Evolutionary conservation across 2,329 filamentous ascomycete genomes (phyloP).

Genomic region (Exophiala lecanii-corni): DNA sequence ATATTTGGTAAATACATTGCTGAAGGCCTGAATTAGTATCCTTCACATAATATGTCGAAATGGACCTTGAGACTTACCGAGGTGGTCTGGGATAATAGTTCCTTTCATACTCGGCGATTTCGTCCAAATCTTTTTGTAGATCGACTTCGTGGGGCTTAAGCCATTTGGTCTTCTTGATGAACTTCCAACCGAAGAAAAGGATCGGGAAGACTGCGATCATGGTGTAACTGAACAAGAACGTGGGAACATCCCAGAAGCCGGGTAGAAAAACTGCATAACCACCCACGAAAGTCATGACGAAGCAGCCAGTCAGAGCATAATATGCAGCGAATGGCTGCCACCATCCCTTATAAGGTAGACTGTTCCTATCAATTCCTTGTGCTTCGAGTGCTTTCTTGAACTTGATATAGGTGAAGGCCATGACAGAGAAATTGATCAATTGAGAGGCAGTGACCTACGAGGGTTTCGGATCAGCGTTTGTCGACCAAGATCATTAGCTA

Average conservation of each 20-base stretch:
- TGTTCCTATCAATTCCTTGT: slow-evolving; percentile 63
- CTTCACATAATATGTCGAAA: background rate
- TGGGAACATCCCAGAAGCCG: slow-evolving; percentile 61
- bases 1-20: slow-evolving; percentile 25
- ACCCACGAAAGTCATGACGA: slow-evolving; percentile 68
- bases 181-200: slow-evolving; percentile 67
- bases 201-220: slow-evolving; percentile 68
- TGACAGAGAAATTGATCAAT: slow-evolving; percentile 67
- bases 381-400: slow-evolving; percentile 66
- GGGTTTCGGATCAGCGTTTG: background rate
- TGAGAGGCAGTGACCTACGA: slow-evolving; percentile 63
- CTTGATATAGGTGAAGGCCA: slow-evolving; percentile 66
- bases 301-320: slow-evolving; percentile 58
- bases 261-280: slow-evolving; percentile 74
- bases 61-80: slow-evolving; percentile 39
- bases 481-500: background rate
- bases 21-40: slow-evolving; percentile 4
- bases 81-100: slow-evolving; percentile 54
- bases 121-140: slow-evolving; percentile 56
- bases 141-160: slow-evolving; percentile 57
- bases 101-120: slow-evolving; percentile 63
- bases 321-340: slow-evolving; percentile 70
- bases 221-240: slow-evolving; percentile 73
- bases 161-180: slow-evolving; percentile 59
- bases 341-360: slow-evolving; percentile 64